Percentiles rank a stretch among this genome's conserved stretches.
Evolutionary conservation across 805 yeast species (phyloP).

Genomic region (Tetrapisispora iriomotensis): DNA sequence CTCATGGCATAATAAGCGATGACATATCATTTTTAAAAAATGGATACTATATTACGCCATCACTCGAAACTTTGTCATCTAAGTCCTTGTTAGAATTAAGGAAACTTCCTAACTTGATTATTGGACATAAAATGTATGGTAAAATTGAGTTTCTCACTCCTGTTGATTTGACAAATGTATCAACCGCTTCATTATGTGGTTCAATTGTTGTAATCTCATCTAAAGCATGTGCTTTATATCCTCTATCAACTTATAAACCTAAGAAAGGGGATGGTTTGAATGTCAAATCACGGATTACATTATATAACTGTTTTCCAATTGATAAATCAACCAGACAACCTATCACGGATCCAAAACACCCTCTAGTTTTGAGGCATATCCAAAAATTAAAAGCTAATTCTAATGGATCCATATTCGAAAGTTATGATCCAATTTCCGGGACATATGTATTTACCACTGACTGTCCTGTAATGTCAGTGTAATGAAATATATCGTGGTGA

Average conservation of each 20-base stretch:
- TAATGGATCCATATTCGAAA: slow-evolving; percentile 47
- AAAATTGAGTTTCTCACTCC: slow-evolving; percentile 64
- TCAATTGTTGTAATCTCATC: slow-evolving; percentile 50
- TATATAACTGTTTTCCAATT: slow-evolving; percentile 72
- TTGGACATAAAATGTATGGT: slow-evolving; percentile 71
- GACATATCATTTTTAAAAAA: slow-evolving; percentile 46
- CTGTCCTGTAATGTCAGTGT: slow-evolving; percentile 11
- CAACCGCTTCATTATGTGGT: slow-evolving; percentile 54
- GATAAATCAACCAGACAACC: slow-evolving; percentile 61
- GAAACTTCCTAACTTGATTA: slow-evolving; percentile 49
- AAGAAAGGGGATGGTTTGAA: slow-evolving; percentile 74
- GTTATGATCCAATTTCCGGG: slow-evolving; percentile 68
- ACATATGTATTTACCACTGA: slow-evolving; percentile 50
- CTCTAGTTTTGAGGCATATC: slow-evolving; percentile 57
- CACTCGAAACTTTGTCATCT: slow-evolving; percentile 47
- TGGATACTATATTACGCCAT: slow-evolving; percentile 83
- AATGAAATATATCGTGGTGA: too few species aligned
- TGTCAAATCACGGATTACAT: slow-evolving; percentile 57
- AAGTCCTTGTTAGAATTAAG: slow-evolving; percentile 56
- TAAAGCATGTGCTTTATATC: slow-evolving; percentile 60
- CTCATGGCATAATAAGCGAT: slow-evolving; percentile 25
- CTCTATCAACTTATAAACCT: slow-evolving; percentile 52
- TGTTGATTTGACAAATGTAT: slow-evolving; percentile 66
- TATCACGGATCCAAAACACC: slow-evolving; percentile 68
- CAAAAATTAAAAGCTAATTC: slow-evolving; percentile 51